phyloP scores from a whole-genome alignment of 495 filamentous ascomycete species.

The Penicillium salamii region DNA sequence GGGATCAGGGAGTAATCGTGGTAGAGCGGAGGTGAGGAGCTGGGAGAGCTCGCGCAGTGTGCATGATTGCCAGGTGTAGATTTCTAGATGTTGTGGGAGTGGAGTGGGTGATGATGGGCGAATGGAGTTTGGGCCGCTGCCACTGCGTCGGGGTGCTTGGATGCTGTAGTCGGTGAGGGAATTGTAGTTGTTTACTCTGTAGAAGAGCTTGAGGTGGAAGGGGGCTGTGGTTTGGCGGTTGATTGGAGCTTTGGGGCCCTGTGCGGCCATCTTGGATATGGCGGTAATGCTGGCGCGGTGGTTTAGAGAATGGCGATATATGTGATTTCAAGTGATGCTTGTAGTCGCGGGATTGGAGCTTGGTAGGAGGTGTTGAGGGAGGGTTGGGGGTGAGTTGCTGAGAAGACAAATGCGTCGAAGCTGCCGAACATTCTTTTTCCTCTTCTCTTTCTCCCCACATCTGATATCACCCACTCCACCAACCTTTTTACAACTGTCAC shows the following conservation, averaged over 20 bases:
- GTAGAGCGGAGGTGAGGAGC: constrained; percentile 66
- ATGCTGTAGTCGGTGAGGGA: constrained; percentile 40
- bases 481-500: background rate
- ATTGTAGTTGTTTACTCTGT: constrained; percentile 70
- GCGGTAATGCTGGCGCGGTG: too few relatives aligned
- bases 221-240: constrained; percentile 77
- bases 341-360: too few relatives aligned
- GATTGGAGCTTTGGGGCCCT: constrained; percentile 29
- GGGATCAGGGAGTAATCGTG: constrained; percentile 67
- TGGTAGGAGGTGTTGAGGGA: background rate
- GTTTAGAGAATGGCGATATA: too few relatives aligned
- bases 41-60: constrained; percentile 79
- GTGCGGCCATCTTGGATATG: constrained; percentile 34
- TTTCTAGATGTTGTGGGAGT: constrained; percentile 68
- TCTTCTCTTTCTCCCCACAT: background rate
- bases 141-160: constrained; percentile 19
- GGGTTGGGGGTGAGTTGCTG: constrained; percentile 5
- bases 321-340: too few relatives aligned
- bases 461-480: background rate
- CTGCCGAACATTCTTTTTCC: constrained; percentile 18
- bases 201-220: constrained; percentile 90
- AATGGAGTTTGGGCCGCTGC: constrained; percentile 35
- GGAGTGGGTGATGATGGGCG: constrained; percentile 35
- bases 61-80: constrained; percentile 87
- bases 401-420: constrained; percentile 16